Base-by-base conservation (phyloP, 2,329 filamentous ascomycete species). In the Macroventuria anomochaeta region DNA sequence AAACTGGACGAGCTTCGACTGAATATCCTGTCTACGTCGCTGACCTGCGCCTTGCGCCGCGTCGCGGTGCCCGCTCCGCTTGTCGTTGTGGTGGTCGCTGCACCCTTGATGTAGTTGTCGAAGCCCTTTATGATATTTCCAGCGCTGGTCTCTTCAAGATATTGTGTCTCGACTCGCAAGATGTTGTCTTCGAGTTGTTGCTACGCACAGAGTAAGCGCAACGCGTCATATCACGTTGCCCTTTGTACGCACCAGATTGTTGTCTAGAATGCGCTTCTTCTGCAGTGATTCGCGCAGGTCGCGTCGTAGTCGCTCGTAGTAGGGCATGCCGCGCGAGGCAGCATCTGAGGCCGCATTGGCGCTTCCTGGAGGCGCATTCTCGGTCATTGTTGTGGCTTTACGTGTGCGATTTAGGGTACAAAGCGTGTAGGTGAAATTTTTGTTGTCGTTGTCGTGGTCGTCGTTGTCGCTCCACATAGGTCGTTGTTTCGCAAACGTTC, bases 101-200 rank as follows among this genome's bases (percentile, higher is more conserved):
- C 69, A 48, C 91, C 93, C 76, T 99, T 99, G 80, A 96, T 96
- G 78, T 97, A 99, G 72, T 92, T 96, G 75, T 99, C 95, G 75
- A 99, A 99, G 18, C 95, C 95, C 41, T 90, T 92, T 73, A 99
- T 93, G 71, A 99, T 97, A 78, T 99, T 99, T 37, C 95, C 95
- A 17, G 85, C 84, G 65, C 82, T 86, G 12, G 87, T 88, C 68
- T 91, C 91, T 74, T 97, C 93, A 44, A 99, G 86, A 74, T 99
- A 99, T 15, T 88, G 83, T 53, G 88, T 86, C 75, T 99, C 95
- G 68, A 91, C 88, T 60, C 88, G 86, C 71, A 84, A 87, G 66
- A 99, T 97, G 61, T 85, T 83, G 42, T 96, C 90, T 79, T 99
- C 95, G 53, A 87, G 76, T 63, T 78, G 73, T 44, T 80, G 75